A percentile compares a stretch with the other conserved stretches of the same genome.
phyloP scores from a whole-genome alignment of 2,329 filamentous ascomycete species.

The Botrytis fragariae region DNA sequence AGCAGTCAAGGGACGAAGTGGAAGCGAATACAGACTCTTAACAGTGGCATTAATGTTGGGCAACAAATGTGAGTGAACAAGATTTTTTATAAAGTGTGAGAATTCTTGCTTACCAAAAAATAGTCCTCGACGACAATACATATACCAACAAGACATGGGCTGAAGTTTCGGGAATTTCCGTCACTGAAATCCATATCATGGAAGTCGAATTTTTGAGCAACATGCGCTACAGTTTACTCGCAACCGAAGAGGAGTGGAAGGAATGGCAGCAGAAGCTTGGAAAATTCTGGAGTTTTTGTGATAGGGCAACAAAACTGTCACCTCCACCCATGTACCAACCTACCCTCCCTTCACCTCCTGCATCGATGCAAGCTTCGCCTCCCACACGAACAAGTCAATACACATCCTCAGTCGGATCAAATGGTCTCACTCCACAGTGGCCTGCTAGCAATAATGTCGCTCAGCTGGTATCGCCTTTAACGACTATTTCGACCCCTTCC shows the following conservation, averaged over 20 bases:
- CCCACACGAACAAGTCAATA: conserved; percentile 42
- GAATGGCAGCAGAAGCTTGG: conserved; percentile 81
- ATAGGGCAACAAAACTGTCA: conserved; percentile 32
- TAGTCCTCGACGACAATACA: conserved; percentile 94
- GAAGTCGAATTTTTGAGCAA: conserved; percentile 99
- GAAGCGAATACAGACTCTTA: conserved; percentile 88
- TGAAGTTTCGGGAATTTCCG: conserved; percentile 90
- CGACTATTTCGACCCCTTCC: conserved; percentile 40
- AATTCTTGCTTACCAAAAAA: conserved; percentile 29
- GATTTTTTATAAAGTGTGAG: background rate
- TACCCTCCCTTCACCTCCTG: conserved; percentile 51
- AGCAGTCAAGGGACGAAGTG: conserved; percentile 82
- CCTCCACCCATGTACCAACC: conserved; percentile 41
- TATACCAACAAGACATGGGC: conserved; percentile 99
- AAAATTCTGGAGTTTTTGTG: conserved; percentile 71
- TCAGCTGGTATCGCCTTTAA: conserved; percentile 31
- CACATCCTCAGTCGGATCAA: conserved; percentile 30
- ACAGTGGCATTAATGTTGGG: conserved; percentile 96
- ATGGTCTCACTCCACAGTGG: conserved; percentile 37
- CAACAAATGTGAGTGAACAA: conserved; percentile 74
- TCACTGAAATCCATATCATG: conserved; percentile 97
- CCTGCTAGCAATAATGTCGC: conserved; percentile 42
- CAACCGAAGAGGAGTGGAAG: conserved; percentile 81
- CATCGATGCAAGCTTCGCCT: conserved; percentile 50
- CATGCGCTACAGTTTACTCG: conserved; percentile 90